Evolutionary conservation across 2,329 filamentous ascomycete genomes (phyloP).

Genomic region (Aspergillus melleus): DNA sequence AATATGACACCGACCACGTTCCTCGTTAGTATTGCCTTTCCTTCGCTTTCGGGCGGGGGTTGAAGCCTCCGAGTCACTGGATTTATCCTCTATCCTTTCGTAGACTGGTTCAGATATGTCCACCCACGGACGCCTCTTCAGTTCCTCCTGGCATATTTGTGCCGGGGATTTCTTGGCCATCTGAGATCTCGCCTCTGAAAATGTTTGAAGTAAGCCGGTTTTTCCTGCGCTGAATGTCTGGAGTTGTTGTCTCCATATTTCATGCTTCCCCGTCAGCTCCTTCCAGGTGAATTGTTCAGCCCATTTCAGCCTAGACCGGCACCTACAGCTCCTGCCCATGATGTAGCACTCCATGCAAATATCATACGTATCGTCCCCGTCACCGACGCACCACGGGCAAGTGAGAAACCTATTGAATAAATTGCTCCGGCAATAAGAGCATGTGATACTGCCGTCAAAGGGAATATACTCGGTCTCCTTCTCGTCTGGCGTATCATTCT

Average conservation of each 20-base stretch:
- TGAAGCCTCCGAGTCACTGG: conserved; percentile 58
- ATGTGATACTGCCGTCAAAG: conserved; percentile 90
- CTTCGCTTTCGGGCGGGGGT: conserved; percentile 63
- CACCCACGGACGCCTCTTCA: conserved; percentile 75
- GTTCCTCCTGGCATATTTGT: conserved; percentile 89
- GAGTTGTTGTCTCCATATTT: conserved; percentile 77
- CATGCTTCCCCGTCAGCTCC: conserved; percentile 74
- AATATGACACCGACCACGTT: conserved; percentile 70
- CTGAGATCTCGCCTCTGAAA: conserved; percentile 68
- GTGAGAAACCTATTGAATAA: conserved; percentile 97
- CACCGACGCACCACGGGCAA: conserved; percentile 79
- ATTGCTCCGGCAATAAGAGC: conserved; percentile 92
- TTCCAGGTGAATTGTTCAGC: conserved; percentile 91
- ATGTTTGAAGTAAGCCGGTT: conserved; percentile 57
- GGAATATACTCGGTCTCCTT: conserved; percentile 71
- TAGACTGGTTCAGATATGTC: conserved; percentile 68
- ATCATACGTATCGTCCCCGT: conserved; percentile 84
- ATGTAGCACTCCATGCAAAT: conserved; percentile 97
- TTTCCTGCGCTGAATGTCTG: conserved; percentile 70
- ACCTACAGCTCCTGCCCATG: conserved; percentile 93
- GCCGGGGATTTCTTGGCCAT: conserved; percentile 77
- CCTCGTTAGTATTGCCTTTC: conserved; percentile 54
- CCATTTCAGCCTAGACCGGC: conserved; percentile 82
- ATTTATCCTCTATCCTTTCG: conserved; percentile 31
- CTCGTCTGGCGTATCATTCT: conserved; percentile 60